These are phyloP conservation scores for Paragyromitra xinjiangensis DNA, from an alignment of 495 filamentous ascomycete genomes.

Conservation along the genomic window DNA sequence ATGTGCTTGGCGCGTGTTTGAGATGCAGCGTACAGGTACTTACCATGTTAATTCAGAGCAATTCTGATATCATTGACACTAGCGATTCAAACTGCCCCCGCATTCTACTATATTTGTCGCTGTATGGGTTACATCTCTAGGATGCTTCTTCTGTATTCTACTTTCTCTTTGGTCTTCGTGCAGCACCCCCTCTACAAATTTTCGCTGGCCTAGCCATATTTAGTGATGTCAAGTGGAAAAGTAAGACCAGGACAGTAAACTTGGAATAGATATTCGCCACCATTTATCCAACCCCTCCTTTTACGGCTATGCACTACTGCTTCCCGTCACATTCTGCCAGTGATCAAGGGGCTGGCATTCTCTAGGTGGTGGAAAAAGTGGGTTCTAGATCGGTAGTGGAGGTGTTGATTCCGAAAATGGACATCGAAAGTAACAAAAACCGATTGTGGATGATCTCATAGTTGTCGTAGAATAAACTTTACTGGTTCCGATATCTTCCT, in stretches of 20 bases:
- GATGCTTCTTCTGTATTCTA: too few relatives aligned
- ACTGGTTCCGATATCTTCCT: background rate
- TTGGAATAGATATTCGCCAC: constrained; percentile 4
- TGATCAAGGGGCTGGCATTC: background rate
- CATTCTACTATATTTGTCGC: constrained; percentile 1
- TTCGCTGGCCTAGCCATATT: background rate
- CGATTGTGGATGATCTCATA: background rate
- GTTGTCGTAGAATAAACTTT: background rate
- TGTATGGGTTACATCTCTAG: background rate
- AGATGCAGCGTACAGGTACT: background rate
- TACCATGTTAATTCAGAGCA: background rate
- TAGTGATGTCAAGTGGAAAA: background rate
- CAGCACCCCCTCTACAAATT: background rate
- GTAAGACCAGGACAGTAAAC: background rate
- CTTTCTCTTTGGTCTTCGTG: background rate
- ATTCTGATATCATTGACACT: constrained; percentile 24
- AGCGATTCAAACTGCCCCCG: constrained; percentile 7
- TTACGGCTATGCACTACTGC: background rate
- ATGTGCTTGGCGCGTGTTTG: constrained; percentile 8
- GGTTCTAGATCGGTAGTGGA: background rate
- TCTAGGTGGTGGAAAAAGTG: background rate
- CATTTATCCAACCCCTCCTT: background rate
- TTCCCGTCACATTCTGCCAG: background rate
- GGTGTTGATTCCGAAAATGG: background rate
- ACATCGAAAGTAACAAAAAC: background rate